Evolutionary conservation across 805 yeast species (phyloP), one percentile per base, ranked within the genome.

Genomic region (Yarrowia sp.): DNA sequence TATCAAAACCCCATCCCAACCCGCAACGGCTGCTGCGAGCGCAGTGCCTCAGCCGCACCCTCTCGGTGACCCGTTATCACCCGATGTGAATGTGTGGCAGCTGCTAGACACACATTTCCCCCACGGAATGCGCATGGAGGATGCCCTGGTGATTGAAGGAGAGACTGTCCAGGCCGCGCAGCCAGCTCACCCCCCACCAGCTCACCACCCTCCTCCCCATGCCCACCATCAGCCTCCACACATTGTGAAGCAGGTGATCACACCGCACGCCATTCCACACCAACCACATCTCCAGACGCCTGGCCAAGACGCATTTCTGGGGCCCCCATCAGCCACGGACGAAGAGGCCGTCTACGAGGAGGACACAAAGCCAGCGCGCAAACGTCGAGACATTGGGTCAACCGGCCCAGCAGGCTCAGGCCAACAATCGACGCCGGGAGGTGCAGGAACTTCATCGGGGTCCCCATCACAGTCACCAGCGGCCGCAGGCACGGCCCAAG

Each of bases 81-180:
- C 95, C 0, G 94, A 90, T 73, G 84, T 82, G 61, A 75, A 79
- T 19, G 85, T 90, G 0, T 86, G 87, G 85, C 76, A 78, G 10
- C 71, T 89, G 0, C 71, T 90, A 9, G 92, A 89, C 69, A 78
- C 78, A 20, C 83, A 82, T 72, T 90, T 79, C 73, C 91, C 92
- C 0, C 74, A 79, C n/a, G 91, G 92, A 0, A 90, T 89, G 92
- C 71, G 75, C 2, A 83, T 88, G 82, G 77, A 79, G 17, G 91
- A 88, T 61, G 89, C 94, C 0, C 80, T 90, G 38, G 75, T 88
- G 1, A 81, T 89, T 14, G 90, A 84, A n/a, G 76, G 80, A 0
- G 82, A 85, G 1, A 61, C 68, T 1, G 19, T 19, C 12, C 49
- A 58, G 39, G 24, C 53, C 10, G 10, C 9, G 53, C 53, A 47